Evolutionary conservation across 139 green algal species (phyloP).

Genomic region (Nannochloris sp.): DNA sequence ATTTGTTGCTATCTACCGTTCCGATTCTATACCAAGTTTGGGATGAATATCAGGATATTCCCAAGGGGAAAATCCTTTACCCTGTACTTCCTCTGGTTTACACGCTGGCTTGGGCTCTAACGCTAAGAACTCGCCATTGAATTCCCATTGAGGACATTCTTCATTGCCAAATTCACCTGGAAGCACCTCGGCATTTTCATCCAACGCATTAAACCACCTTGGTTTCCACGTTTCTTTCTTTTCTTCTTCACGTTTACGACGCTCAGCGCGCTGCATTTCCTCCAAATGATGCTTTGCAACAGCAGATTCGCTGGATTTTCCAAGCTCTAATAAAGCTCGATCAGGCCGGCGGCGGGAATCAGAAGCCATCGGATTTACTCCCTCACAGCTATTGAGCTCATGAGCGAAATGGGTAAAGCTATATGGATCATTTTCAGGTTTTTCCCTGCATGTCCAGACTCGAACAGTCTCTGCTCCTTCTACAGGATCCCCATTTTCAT

Average conservation of each 20-base stretch:
- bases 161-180: slow-evolving; percentile 43
- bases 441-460: slow-evolving; percentile 67
- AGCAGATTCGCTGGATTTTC: slow-evolving; percentile 42
- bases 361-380: slow-evolving; percentile 57
- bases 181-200: slow-evolving; percentile 28
- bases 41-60: slow-evolving; percentile 56
- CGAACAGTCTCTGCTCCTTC: slow-evolving; percentile 33
- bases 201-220: slow-evolving; percentile 58
- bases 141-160: slow-evolving; percentile 57
- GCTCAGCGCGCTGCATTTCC: slow-evolving; percentile 70
- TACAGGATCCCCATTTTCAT: slow-evolving; percentile 52
- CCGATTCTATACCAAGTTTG: slow-evolving; percentile 20
- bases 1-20: too few relatives aligned
- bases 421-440: slow-evolving; percentile 82
- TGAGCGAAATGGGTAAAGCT: slow-evolving; percentile 84
- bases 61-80: slow-evolving; percentile 66
- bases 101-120: not conserved
- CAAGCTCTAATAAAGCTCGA: slow-evolving; percentile 46
- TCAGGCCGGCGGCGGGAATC: slow-evolving; percentile 67
- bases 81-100: slow-evolving; percentile 36
- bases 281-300: slow-evolving; percentile 71
- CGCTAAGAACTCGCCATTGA: slow-evolving; percentile 40
- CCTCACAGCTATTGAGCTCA: slow-evolving; percentile 60
- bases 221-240: slow-evolving; percentile 53
- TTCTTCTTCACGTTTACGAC: slow-evolving; percentile 42